Percentiles rank a stretch among this genome's conserved stretches.
Evolutionary conservation across 176 grass and related monocot genomes (phyloP).

Genomic region (Avena insularis): DNA sequence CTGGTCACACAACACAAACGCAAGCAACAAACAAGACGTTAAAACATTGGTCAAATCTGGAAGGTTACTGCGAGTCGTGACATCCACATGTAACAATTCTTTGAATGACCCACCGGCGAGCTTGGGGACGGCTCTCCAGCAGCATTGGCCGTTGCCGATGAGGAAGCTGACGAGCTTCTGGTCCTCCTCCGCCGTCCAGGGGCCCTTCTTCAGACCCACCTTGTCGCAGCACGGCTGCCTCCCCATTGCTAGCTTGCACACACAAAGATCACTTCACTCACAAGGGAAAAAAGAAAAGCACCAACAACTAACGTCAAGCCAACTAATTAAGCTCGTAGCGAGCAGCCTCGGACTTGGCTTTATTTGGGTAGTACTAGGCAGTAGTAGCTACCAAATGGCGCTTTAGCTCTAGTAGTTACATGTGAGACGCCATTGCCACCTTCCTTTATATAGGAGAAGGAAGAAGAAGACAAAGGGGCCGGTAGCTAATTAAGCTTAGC

Average conservation of each 20-base stretch:
- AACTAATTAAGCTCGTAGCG: constrained; percentile 8
- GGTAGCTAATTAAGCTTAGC: background rate
- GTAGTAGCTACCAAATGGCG: background rate
- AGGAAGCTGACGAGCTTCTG: constrained; percentile 81
- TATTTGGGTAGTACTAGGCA: constrained; percentile 33
- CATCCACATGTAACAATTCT: background rate
- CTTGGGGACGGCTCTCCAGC: constrained; percentile 86
- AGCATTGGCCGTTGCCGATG: constrained; percentile 69
- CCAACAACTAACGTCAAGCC: constrained; percentile 32
- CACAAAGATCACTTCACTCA: constrained; percentile 23
- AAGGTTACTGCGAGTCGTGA: background rate
- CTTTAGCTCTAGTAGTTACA: constrained; percentile 34
- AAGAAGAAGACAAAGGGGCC: constrained; percentile 5
- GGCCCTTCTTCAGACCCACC: constrained; percentile 82
- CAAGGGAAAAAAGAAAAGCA: background rate
- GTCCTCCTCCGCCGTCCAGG: constrained; percentile 85
- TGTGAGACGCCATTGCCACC: constrained; percentile 55
- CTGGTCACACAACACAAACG: constrained; percentile 27
- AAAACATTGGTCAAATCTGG: background rate
- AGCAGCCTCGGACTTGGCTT: constrained; percentile 3
- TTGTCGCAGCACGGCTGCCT: constrained; percentile 94
- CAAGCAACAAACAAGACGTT: constrained; percentile 1
- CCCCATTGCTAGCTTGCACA: constrained; percentile 54
- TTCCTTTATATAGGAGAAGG: constrained; percentile 70
- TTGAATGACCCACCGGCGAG: constrained; percentile 66